Evolutionary conservation across 148 eudicot species (phyloP), one percentile per base, ranked within the genome.

Genomic region (Mesembryanthemum crystallinum): DNA sequence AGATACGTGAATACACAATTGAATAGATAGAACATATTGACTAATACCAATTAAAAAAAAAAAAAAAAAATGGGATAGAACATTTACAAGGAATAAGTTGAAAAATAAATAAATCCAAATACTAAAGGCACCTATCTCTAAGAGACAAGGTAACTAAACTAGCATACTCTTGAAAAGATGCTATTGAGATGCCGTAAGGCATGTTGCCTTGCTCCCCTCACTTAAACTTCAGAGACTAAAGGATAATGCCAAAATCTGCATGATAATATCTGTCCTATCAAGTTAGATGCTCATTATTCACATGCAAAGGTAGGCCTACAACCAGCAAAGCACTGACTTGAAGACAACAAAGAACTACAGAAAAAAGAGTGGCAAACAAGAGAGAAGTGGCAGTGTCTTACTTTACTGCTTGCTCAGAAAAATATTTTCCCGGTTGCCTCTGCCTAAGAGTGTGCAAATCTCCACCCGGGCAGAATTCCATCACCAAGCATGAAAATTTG

Each of bases 401-500:
- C 92, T 82, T 88, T 25, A 84, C 96, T 62, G 92, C 92, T 58
- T 87, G 90, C 73, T 88, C 92, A 15, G 89, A 67, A 76, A 90
- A 90, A 79, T 82, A 83, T 75, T 89, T 91, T 62, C 92, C 92
- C 0, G 83, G 92, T 81, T 89, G 96, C 78, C 88, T 83, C 73
- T 88, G 92, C 82, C 94, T 83, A 39, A 90, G 91, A 72, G 90
- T 82, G 72, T 89, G 96, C 73, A 89, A 79, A 58, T 91, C 91
- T 64, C 91, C 92, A 64, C 92, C 92, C 0, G 91, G 90, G 78
- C 96, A 91, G 78, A 88, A 91, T 64, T 91, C 96, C 92, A 89
- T 91, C 23, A 87, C 92, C 84, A 91, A 82, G 76, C 92, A 88
- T 17, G 92, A 91, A 71, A 91, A 91, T 68, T 89, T 91, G 42